A percentile compares a stretch with the other conserved stretches of the same genome.
These are phyloP conservation scores for Avicennia marina DNA, from an alignment of 257 asterid genomes.

Conservation along the genomic window DNA sequence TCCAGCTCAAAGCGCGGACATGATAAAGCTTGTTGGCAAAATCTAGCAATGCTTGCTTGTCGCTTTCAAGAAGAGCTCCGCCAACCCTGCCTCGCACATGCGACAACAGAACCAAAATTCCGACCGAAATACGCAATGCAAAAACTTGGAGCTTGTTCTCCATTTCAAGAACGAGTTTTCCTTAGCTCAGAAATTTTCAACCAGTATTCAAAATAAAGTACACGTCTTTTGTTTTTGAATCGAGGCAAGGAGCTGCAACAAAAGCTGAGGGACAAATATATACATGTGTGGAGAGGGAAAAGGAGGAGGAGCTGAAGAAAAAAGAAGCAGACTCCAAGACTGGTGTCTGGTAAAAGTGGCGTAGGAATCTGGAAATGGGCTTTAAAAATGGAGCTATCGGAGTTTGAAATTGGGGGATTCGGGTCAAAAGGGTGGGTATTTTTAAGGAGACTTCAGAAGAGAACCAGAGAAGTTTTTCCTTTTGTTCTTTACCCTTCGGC, in stretches of 20 bases:
- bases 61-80: constrained; percentile 45
- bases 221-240: constrained; percentile 15
- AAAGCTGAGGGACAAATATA: constrained; percentile 29
- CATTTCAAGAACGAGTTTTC: constrained; percentile 35
- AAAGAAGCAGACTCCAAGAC: constrained; percentile 44
- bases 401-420: constrained; percentile 42
- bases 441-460: constrained; percentile 29
- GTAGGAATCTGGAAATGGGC: constrained; percentile 44
- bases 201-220: constrained; percentile 24
- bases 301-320: constrained; percentile 20
- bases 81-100: constrained; percentile 10
- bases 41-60: constrained; percentile 79
- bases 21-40: constrained; percentile 48
- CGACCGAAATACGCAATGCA: constrained; percentile 28
- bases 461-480: constrained; percentile 35
- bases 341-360: constrained; percentile 43
- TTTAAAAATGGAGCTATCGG: constrained; percentile 35
- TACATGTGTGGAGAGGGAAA: constrained; percentile 15
- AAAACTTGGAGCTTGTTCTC: constrained; percentile 24
- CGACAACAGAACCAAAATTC: constrained; percentile 26
- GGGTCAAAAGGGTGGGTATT: constrained; percentile 37
- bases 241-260: constrained; percentile 21
- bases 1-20: constrained; percentile 68
- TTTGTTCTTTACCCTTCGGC: constrained; percentile 44
- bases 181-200: constrained; percentile 8